phyloP scores from a whole-genome alignment of 2,329 filamentous ascomycete genomes.

The Botrytis sinoallii region DNA sequence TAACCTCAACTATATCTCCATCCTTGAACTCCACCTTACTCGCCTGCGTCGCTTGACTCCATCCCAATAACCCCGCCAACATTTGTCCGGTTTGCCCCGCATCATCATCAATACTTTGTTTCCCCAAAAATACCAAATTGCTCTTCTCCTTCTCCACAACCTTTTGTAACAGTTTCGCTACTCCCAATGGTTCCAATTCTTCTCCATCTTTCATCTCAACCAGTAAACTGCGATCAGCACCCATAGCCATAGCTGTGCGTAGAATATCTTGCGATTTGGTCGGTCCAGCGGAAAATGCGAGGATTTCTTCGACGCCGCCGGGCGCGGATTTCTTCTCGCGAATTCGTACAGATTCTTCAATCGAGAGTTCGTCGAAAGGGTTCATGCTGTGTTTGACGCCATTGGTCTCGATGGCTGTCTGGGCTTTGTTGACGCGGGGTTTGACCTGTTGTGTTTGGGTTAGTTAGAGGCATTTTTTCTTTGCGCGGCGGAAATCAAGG shows the following conservation, averaged over 20 bases:
- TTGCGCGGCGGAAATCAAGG: background rate
- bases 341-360: conserved; percentile 93
- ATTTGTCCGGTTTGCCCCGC: conserved; percentile 96
- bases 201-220: conserved; percentile 75
- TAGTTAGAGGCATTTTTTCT: background rate
- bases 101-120: conserved; percentile 98
- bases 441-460: conserved; percentile 51
- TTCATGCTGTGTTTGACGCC: conserved; percentile 98
- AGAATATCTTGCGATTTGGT: conserved; percentile 84
- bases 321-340: conserved; percentile 77
- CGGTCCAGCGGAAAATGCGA: conserved; percentile 83
- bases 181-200: conserved; percentile 81
- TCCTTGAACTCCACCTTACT: conserved; percentile 73
- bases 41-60: conserved; percentile 94
- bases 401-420: conserved; percentile 85
- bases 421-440: conserved; percentile 65
- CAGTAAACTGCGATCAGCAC: conserved; percentile 87
- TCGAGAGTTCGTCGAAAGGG: conserved; percentile 96
- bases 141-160: conserved; percentile 80
- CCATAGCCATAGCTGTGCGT: conserved; percentile 98
- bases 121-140: conserved; percentile 91
- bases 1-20: conserved; percentile 70
- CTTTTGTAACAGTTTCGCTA: conserved; percentile 83
- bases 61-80: conserved; percentile 87
- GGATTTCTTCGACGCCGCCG: conserved; percentile 82